These are phyloP conservation scores for Colletotrichum sp. DNA, from an alignment of 2,329 filamentous ascomycete species.

Conservation along the genomic window DNA sequence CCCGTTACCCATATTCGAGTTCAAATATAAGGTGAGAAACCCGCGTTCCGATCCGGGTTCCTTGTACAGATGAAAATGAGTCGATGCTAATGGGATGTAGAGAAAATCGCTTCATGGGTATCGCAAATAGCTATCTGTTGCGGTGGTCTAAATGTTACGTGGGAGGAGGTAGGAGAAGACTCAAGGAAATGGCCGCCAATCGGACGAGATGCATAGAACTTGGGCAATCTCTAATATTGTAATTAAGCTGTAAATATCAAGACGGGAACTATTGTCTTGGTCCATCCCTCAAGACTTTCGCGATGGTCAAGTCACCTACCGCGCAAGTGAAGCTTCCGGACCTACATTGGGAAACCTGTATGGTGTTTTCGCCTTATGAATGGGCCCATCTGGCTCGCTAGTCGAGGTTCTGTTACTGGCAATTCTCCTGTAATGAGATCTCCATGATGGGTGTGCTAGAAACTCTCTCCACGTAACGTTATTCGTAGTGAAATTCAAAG, in stretches of 20 bases:
- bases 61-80: neutral
- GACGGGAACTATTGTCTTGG: rapidly evolving
- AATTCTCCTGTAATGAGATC: no score
- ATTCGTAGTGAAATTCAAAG: no score
- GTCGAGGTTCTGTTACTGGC: no score
- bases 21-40: neutral
- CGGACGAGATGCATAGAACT: neutral
- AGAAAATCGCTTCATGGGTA: no score
- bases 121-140: neutral
- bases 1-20: neutral
- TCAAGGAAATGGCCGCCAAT: rapidly evolving
- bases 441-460: no score
- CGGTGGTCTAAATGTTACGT: no score
- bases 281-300: rapidly evolving
- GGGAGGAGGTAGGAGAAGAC: no score
- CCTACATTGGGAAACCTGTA: neutral
- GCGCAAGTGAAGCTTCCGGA: neutral
- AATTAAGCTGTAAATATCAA: rapidly evolving
- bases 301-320: neutral
- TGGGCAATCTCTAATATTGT: rapidly evolving
- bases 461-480: no score
- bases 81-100: no score
- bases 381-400: neutral
- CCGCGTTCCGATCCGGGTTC: rapidly evolving
- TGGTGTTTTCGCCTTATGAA: rapidly evolving